Percentiles rank a stretch among this genome's conserved stretches.
Conservation (phyloP, 371 early-diverging fungal species). For the Haplosporangium sp. region DNA sequence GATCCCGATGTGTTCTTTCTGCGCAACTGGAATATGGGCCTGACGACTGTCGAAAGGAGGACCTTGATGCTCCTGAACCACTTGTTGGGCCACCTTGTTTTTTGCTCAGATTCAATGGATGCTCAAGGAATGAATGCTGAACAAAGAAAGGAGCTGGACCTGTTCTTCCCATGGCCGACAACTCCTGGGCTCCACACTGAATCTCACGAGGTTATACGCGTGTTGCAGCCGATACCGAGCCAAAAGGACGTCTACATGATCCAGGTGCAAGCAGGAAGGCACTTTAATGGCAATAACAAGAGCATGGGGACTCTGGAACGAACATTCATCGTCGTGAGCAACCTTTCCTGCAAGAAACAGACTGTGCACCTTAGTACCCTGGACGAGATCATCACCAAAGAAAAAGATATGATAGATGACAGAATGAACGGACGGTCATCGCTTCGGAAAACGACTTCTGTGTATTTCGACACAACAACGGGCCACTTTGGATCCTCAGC, state of each 20-base stretch:
- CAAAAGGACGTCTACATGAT: slow-evolving; percentile 60
- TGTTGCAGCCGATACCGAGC: slow-evolving; percentile 57
- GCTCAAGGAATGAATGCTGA: slow-evolving; percentile 6
- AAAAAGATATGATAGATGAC: background rate
- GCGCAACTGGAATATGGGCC: slow-evolving; percentile 61
- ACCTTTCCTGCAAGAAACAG: slow-evolving; percentile 60
- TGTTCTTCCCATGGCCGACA: slow-evolving; percentile 36
- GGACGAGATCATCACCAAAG: slow-evolving; percentile 26
- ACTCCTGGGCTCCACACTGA: slow-evolving; percentile 54
- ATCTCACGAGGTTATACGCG: slow-evolving; percentile 59
- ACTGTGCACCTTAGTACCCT: slow-evolving; percentile 50
- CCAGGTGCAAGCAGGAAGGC: slow-evolving; percentile 46
- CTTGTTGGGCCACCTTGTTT: slow-evolving; percentile 68
- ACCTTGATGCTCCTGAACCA: slow-evolving; percentile 69
- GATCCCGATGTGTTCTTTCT: slow-evolving; percentile 72
- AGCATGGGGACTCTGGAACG: too few species aligned
- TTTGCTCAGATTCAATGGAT: slow-evolving; percentile 60
- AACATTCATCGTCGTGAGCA: slow-evolving; percentile 59
- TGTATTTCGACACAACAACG: slow-evolving; percentile 27
- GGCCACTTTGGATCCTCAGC: slow-evolving; percentile 39
- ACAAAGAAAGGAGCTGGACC: slow-evolving; percentile 10
- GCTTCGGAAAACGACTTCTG: slow-evolving; percentile 1
- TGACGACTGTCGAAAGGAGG: slow-evolving; percentile 60
- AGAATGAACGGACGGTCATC: background rate
- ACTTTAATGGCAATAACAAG: slow-evolving; percentile 6